Evolutionary conservation across 2,329 filamentous ascomycete genomes (phyloP), one percentile per base, ranked within the genome.

Genomic region (Gyromitra esculenta): DNA sequence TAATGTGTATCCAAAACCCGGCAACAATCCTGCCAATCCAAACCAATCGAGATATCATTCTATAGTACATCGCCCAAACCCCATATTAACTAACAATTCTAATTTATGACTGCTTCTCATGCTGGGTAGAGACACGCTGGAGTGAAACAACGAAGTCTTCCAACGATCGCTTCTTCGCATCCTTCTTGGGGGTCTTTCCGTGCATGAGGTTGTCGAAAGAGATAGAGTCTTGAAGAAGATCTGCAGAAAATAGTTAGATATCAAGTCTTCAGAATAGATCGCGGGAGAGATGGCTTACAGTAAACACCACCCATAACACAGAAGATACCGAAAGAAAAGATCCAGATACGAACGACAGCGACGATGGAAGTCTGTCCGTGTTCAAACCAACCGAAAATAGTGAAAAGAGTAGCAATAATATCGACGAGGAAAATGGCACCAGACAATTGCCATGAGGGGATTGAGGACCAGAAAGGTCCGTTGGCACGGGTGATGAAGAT

Each of bases 401-500:
- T 91, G 89, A 97, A 96, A 84, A 93, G 87, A 50, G 93, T 96
- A 79, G 93, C 93, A 75, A 96, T 85, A 81, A 96, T 88, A 82
- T 97, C 93, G 82, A 97, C 93, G 64, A 93, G 80, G 62, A 96
- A 83, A 79, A 97, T 93, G 79, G 93, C 93, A 78, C 90, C 90
- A 71, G 87, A 84, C 57, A 97, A 87, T 85, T 96, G 92, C 91
- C 92, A 94, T 77, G 93, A 96, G 76, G 94, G 93, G 75, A 93
- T 89, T 31, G 92, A 94, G 1, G 92, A 94, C 93, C 93, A 96
- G 88, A 96, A 95, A 70, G 93, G 92, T 82, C 93, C 93, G 85
- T 94, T 94, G 85, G 93, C 91, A 87, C 94, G 93, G 79, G 93
- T 97, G 85, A 97, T 95, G 87, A 97, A 96, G 85, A 97, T 97